Evolutionary conservation across 148 eudicot genomes (phyloP), one percentile per base, ranked within the genome.

Genomic region (Cornus suecica): DNA sequence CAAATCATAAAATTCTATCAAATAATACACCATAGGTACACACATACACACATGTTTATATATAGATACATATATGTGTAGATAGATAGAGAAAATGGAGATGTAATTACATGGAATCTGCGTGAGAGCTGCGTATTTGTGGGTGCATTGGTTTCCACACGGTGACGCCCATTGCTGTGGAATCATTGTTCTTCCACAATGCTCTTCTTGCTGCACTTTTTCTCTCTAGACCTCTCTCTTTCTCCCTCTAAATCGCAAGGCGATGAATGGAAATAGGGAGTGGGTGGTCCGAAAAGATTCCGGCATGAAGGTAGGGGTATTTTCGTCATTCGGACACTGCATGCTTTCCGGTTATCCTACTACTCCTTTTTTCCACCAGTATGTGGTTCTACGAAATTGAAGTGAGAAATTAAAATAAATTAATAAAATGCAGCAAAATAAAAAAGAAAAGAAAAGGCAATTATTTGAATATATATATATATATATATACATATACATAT

Each of bases 111-210:
- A 94, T 2, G 98, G 98, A 80, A 94, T 94, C 73, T 94, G 98
- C 84, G 81, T 87, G 41, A 94, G 96, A 82, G 99, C 86, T 2
- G 96, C 90, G 88, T 69, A 94, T 80, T 92, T 94, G 65, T 89
- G 91, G 60, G 96, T 92, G 90, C 99, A 94, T 75, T 92, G 87
- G 76, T 68, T 92, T 34, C 90, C 90, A 69, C 98, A 94, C n/a
- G 97, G 95, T 8, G 97, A 85, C 48, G 87, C 72, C 99, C 99
- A 94, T 78, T 92, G 88, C 62, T 90, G 88, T 4, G 97, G 93
- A 76, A 88, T 84, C 73, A 94, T 81, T 54, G 80, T 90, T 80
- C 66, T 68, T 61, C 68, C 31, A 18, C 66, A 15, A 25, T 9
- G 25, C 66, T 86, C 85, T 79, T n/a, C n/a, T n/a, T n/a, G n/a